A percentile compares a stretch with the other conserved stretches of the same genome.
These are phyloP conservation scores for Fusarium mangiferae DNA, from an alignment of 2,329 filamentous ascomycete genomes.

Conservation along the genomic window DNA sequence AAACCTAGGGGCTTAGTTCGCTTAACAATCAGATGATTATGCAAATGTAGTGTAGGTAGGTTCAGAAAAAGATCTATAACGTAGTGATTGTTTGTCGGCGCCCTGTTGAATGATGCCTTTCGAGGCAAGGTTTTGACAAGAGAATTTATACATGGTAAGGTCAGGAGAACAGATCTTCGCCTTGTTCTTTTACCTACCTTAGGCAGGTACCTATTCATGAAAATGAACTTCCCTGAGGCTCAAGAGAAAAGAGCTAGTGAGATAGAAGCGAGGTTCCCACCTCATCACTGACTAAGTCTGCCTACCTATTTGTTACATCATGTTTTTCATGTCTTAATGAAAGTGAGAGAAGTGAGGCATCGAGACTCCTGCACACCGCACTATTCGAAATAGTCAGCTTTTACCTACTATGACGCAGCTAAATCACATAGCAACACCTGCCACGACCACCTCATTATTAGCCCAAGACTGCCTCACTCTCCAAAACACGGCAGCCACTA, in stretches of 20 bases:
- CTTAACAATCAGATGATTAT: background rate
- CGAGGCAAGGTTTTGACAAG: background rate
- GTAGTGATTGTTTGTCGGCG: background rate
- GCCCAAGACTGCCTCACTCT: slow-evolving; percentile 37
- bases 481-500: slow-evolving; percentile 45
- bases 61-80: background rate
- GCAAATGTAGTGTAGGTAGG: background rate
- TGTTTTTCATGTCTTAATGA: background rate
- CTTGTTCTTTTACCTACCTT: background rate
- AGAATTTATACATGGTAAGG: background rate
- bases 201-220: background rate
- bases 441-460: slow-evolving; percentile 17
- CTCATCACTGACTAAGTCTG: background rate
- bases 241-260: background rate
- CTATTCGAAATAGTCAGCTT: background rate
- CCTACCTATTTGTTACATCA: too few relatives aligned
- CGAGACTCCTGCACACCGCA: background rate
- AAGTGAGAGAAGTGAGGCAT: background rate
- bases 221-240: background rate
- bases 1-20: background rate
- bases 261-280: background rate
- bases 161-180: background rate
- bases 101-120: background rate
- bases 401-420: background rate
- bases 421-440: background rate